Evolutionary conservation across 2,329 filamentous ascomycete species (phyloP).

Genomic region (Triangularia setosa): DNA sequence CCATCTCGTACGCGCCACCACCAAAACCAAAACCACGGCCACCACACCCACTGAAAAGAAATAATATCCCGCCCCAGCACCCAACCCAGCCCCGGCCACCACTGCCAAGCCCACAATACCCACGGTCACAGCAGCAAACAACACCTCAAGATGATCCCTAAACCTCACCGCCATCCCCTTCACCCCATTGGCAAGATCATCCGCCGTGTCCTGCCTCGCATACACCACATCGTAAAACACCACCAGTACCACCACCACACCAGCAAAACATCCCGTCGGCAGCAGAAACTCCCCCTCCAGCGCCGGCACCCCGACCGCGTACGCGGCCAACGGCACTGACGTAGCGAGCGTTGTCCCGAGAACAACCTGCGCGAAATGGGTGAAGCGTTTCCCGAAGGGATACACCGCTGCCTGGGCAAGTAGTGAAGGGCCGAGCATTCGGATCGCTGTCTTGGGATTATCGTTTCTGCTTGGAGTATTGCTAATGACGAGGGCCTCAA

Average conservation of each 20-base stretch:
- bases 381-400: conserved; percentile 49
- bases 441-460: not conserved
- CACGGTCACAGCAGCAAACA: not conserved
- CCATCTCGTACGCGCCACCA: not conserved
- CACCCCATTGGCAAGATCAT: conserved; percentile 35
- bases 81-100: not conserved
- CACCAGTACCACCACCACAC: conserved; percentile 25
- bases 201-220: conserved; percentile 33
- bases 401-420: conserved; percentile 32
- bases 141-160: not conserved
- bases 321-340: conserved; percentile 1
- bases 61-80: not conserved
- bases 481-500: not conserved
- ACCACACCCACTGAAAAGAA: not conserved
- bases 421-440: not conserved
- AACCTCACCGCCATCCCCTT: conserved; percentile 26
- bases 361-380: conserved; percentile 49
- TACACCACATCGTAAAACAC: conserved; percentile 37
- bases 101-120: not conserved
- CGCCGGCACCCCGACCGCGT: not conserved
- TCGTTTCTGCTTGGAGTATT: not conserved
- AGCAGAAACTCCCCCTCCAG: not conserved
- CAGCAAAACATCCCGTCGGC: not conserved
- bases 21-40: not conserved
- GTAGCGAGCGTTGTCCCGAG: conserved; percentile 43